A percentile compares a stretch with the other conserved stretches of the same genome.
Evolutionary conservation across 2,329 filamentous ascomycete species (phyloP).

Genomic region (Pseudopyrenochaeta lycopersici): DNA sequence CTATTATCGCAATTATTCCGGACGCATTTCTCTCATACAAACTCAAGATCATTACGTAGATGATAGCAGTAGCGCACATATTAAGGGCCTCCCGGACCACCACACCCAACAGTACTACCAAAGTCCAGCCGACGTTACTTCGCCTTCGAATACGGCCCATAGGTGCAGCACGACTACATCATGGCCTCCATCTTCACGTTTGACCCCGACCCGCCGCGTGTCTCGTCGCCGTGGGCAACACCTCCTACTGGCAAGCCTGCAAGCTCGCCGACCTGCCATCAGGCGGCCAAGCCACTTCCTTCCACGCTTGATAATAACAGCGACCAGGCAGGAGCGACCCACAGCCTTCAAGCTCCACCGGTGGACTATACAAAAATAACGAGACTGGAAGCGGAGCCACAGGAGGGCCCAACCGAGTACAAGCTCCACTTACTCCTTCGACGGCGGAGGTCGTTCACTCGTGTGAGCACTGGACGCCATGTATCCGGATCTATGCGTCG

Average conservation of each 20-base stretch:
- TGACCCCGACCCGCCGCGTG: conserved; percentile 84
- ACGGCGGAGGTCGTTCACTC: conserved; percentile 76
- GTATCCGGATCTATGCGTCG: conserved; percentile 63
- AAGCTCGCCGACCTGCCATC: conserved; percentile 21
- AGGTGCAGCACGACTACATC: conserved; percentile 2
- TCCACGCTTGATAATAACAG: conserved; percentile 14
- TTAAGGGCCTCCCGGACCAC: conserved; percentile 4
- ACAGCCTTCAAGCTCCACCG: conserved; percentile 7
- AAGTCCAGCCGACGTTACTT: not conserved
- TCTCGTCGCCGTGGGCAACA: conserved; percentile 90
- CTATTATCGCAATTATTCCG: conserved; percentile 58
- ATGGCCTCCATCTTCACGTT: conserved; percentile 98
- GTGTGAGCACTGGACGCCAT: conserved; percentile 71
- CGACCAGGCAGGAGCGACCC: conserved; percentile 7
- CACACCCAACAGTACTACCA: not conserved
- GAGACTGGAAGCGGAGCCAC: conserved; percentile 86
- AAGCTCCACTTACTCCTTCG: conserved; percentile 90
- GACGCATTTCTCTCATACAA: conserved; percentile 61
- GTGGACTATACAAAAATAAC: conserved; percentile 61
- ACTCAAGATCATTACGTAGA: conserved; percentile 56
- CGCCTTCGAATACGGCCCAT: not conserved
- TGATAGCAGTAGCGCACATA: conserved; percentile 11
- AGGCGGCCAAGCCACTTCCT: conserved; percentile 24
- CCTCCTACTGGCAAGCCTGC: conserved; percentile 50
- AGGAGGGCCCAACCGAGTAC: conserved; percentile 95